phyloP scores from a whole-genome alignment of 257 asterid genomes.

The Schizonepeta tenuifolia region DNA sequence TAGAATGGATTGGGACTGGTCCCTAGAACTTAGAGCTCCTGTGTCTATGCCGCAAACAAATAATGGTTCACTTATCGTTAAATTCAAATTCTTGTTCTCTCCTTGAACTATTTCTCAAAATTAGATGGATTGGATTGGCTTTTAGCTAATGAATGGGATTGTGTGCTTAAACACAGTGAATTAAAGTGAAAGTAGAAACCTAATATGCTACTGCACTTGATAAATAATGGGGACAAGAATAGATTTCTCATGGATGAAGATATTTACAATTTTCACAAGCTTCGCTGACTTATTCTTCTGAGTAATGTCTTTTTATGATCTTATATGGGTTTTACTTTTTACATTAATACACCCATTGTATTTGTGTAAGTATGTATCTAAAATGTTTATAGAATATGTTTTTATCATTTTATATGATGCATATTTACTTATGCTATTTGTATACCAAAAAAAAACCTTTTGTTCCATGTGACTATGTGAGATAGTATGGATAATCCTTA shows the following conservation, averaged over 20 bases:
- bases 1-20: background rate
- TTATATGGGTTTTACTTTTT: background rate
- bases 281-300: background rate
- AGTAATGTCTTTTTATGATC: background rate
- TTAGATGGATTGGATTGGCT: background rate
- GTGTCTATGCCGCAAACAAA: background rate
- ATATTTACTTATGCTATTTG: background rate
- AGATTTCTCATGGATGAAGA: background rate
- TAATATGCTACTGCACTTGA: conserved; percentile 1
- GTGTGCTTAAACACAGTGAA: background rate
- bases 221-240: background rate
- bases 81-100: conserved; percentile 12
- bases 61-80: too few relatives aligned
- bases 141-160: background rate
- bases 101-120: background rate
- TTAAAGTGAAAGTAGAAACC: background rate
- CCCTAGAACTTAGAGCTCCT: background rate
- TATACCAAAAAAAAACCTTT: background rate
- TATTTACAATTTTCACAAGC: background rate
- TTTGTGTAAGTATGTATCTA: background rate
- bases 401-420: background rate
- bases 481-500: background rate
- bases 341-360: background rate
- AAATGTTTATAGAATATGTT: background rate
- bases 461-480: background rate